Evolutionary conservation across 2,329 filamentous ascomycete genomes (phyloP).

Genomic region (Orbilia blumenaviensis): DNA sequence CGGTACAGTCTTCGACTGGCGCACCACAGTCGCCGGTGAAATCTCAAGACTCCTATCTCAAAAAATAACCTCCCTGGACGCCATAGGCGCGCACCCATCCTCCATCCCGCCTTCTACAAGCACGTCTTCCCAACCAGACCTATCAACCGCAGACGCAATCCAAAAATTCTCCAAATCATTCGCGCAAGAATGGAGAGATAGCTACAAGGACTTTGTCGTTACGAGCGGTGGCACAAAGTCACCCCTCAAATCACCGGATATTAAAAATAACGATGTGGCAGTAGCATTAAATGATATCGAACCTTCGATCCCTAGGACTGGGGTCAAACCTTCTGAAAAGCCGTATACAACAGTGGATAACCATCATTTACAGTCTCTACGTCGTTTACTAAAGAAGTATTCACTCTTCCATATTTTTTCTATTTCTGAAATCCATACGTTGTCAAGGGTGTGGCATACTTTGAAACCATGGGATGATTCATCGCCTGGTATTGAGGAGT

Average conservation of each 20-base stretch:
- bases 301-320: neutral
- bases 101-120: conserved; percentile 59
- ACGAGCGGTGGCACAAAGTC: conserved; percentile 60
- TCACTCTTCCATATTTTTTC: conserved; percentile 70
- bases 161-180: conserved; percentile 71
- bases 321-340: conserved; percentile 52
- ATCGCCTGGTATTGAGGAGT: conserved; percentile 63
- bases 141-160: conserved; percentile 63
- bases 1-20: conserved; percentile 83
- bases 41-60: conserved; percentile 66
- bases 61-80: conserved; percentile 63
- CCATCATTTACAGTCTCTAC: conserved; percentile 73
- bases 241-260: conserved; percentile 60
- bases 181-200: conserved; percentile 74
- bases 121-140: conserved; percentile 63
- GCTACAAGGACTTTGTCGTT: conserved; percentile 69
- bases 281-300: conserved; percentile 56
- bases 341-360: conserved; percentile 76
- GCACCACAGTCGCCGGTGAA: conserved; percentile 70
- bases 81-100: neutral
- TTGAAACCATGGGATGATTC: conserved; percentile 76
- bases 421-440: conserved; percentile 70
- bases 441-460: conserved; percentile 77
- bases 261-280: conserved; percentile 61
- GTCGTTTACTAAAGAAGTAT: conserved; percentile 68